A percentile compares a stretch with the other conserved stretches of the same genome.
Evolutionary conservation across 257 asterid species (phyloP).

Genomic region (Rehmannia glutinosa): DNA sequence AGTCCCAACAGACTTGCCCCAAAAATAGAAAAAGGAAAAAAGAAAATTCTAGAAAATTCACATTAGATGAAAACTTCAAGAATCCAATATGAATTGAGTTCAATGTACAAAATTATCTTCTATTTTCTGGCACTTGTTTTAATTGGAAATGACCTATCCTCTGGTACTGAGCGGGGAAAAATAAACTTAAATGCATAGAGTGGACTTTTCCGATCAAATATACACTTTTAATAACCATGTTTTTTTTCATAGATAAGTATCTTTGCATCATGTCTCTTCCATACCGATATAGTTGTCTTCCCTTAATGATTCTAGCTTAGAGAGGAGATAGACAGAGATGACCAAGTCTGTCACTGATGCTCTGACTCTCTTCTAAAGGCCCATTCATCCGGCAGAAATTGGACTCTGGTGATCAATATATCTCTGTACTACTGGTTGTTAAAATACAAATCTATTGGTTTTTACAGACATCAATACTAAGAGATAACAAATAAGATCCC

Average conservation of each 20-base stretch:
- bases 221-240: conserved; percentile 1
- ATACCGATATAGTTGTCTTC: too few species aligned
- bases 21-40: too few species aligned
- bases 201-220: background rate
- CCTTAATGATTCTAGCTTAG: too few species aligned
- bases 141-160: background rate
- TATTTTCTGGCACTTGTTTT: background rate
- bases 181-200: background rate
- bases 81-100: background rate
- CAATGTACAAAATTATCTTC: background rate
- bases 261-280: too few species aligned
- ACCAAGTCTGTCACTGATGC: too few species aligned
- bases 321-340: too few species aligned
- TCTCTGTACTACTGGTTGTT: too few species aligned
- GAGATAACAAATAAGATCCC: background rate
- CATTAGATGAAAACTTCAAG: background rate
- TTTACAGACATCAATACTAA: background rate
- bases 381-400: too few species aligned
- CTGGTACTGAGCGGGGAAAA: background rate
- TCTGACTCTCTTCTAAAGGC: too few species aligned
- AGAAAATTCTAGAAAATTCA: conserved; percentile 2
- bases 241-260: too few species aligned
- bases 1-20: background rate
- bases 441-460: too few species aligned
- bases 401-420: too few species aligned